Evolutionary conservation across 1,284 basidiomycete genomes (phyloP), one percentile per base, ranked within the genome.

Genomic region (Peniophora sp.): DNA sequence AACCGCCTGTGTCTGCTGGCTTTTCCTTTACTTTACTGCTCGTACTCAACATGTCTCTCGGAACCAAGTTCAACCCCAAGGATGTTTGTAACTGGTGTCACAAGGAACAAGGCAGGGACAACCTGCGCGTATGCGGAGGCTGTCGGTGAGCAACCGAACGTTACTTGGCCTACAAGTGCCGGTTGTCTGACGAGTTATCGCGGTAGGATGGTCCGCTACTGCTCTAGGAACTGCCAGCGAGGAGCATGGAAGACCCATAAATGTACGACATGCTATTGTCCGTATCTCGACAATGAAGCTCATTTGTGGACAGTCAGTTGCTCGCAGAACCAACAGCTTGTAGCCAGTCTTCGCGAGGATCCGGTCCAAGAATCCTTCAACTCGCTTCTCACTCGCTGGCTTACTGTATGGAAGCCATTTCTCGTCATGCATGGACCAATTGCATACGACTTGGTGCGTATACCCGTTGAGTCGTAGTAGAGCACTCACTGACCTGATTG

Each of bases 201-300:
- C 2, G 3, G 10, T 23, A 50, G 45, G 44, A 20, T 45, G 19
- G 61, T 61, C 10, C 61, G 61, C 11, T 64, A 65, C 45, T 65
- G 64, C 47, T 64, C 63, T 19, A 63, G 59, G 38, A 55, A 61
- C 46, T 63, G 64, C 41, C 64, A 63, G 45, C 52, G 53, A 10
- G 54, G 52, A 1, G 64, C 63, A 3, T 65, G 64, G 64, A 64
- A 39, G 48, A 60, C 58, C 6, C 64, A 63, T 50, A 65, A 63
- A 45, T 32, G 27, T 32, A 32, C 12, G 27, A 6, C 27, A 41
- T n/a, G n/a, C n/a, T n/a, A n/a, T n/a, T n/a, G n/a, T n/a, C n/a
- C n/a, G n/a, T n/a, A n/a, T n/a, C n/a, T n/a, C n/a, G n/a, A n/a
- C n/a, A n/a, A n/a, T n/a, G n/a, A n/a, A n/a, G n/a, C 27, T 32